Evolutionary conservation across 2,329 filamentous ascomycete genomes (phyloP), one percentile per base, ranked within the genome.

Genomic region (Aspergillus puulaauensis): DNA sequence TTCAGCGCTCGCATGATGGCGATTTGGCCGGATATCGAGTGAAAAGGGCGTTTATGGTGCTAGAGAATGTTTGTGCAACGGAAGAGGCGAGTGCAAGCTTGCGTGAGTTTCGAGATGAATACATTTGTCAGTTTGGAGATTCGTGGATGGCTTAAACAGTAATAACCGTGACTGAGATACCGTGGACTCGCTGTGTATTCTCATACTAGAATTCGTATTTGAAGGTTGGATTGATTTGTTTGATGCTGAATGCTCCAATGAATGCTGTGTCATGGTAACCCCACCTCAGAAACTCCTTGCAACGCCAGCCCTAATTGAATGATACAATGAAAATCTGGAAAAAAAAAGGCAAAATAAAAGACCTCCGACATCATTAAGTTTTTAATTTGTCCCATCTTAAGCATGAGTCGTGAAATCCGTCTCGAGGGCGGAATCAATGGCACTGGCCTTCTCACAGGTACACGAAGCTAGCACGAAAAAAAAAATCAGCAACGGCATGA

Each of bases 381-480:
- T 31, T 35, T 48, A 23, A 37, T 48, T 6, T 21, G 15, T 6
- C 31, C 15, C 41, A 52, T 48, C 52, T 54, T 33, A 61, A 40
- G 64, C 60, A 78, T 83, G 86, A 54, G 88, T 91, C 39, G 92
- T 97, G 72, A 96, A 97, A 76, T 97, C 93, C 50, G 84, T 90
- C 84, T 97, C 93, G 65, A 75, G 51, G 47, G 89, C 85, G 58
- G 82, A 81, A 40, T 84, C 84, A 54, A 85, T 83, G 64, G 83
- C 82, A 49, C 83, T 73, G 17, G 84, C 84, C 74, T 90, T 93
- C 75, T 91, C 88, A 73, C 92, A 96, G n/a, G 89, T 95, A 78
- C 91, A 95, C 23, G 83, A 86, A 70, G 80, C 86, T 87, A 59
- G 44, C 24, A 31, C 27, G 9, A 11, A 14, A 23, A 21, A 4